Base-by-base conservation (phyloP, 1,284 basidiomycete species). In the Cryptococcus amylolentus region DNA sequence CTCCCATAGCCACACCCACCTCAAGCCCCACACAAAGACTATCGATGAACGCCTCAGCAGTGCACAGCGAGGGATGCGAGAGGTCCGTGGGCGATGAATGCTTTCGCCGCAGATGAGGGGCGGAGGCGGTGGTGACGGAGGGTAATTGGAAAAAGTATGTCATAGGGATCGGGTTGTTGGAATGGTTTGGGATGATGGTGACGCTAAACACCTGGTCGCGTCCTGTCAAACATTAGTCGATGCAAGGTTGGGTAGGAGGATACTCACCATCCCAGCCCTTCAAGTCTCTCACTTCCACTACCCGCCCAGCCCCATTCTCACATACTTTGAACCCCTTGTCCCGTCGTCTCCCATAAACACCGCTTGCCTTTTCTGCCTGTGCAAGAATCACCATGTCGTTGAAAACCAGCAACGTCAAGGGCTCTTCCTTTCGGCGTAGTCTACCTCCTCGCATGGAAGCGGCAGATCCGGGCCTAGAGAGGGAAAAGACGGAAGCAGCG, bases 371-470 rank as follows among this genome's bases (percentile, higher is more conserved):
- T 16, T 67, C 76, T 43, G 72, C 72, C 28, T 74, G 74, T 16
- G 81, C 80, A 20, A 88, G 67, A 31, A 89, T 64, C 23, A 88
- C 70, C 39, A 89, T 64, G 76, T 90, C 88, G 40, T 84, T 84
- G 70, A 90, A 88, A 8, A 89, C 79, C 53, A 88, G 81, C 44
- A 81, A 80, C 6, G 64, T 67, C 64, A 84, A 82, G 3, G 83
- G 70, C 35, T 69, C 66, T 20, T 70, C 66, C 26, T 70, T 70
- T 38, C 62, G 57, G 18, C 43, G 51, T 45, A 39, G 55, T 35
- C 52, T 65, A 20, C 49, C 18, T 9, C 43, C 57, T 31, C 51
- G 10, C 38, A 49, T 42, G 8, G 52, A 54, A 35, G 38, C 44
- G 37, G 64, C 50, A 6, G 60, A 56, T 20, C 54, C 42, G 7